phyloP scores from a whole-genome alignment of 225 moss, liverwort and hornwort species.

The Climacium dendroides region DNA sequence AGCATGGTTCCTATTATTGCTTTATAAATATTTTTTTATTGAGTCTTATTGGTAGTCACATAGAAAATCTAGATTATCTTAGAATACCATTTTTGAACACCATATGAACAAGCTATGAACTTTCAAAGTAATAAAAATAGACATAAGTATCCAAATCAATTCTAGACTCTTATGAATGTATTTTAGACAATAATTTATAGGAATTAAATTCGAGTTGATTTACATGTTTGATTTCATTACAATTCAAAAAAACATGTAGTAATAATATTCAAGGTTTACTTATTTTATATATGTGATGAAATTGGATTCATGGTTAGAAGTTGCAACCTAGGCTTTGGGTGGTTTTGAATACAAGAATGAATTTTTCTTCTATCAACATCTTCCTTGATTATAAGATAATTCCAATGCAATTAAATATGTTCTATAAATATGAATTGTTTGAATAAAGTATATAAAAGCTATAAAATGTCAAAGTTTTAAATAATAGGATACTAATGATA shows the following conservation, averaged over 20 bases:
- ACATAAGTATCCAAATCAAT: background rate
- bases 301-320: background rate
- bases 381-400: background rate
- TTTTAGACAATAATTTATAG: background rate
- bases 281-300: no score
- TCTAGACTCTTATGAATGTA: background rate
- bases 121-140: background rate
- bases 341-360: background rate
- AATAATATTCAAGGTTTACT: background rate
- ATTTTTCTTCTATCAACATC: no score
- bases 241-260: no score
- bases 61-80: no score
- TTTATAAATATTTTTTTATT: no score
- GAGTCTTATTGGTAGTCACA: background rate
- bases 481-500: background rate
- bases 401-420: background rate
- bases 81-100: background rate
- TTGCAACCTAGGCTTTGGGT: background rate
- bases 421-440: background rate
- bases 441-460: background rate
- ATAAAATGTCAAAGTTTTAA: background rate
- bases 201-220: accelerated
- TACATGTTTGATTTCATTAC: background rate
- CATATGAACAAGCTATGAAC: no score
- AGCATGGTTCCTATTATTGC: background rate